Conservation (phyloP, 2,329 filamentous ascomycete species). For the Rutstroemia sydowiana region DNA sequence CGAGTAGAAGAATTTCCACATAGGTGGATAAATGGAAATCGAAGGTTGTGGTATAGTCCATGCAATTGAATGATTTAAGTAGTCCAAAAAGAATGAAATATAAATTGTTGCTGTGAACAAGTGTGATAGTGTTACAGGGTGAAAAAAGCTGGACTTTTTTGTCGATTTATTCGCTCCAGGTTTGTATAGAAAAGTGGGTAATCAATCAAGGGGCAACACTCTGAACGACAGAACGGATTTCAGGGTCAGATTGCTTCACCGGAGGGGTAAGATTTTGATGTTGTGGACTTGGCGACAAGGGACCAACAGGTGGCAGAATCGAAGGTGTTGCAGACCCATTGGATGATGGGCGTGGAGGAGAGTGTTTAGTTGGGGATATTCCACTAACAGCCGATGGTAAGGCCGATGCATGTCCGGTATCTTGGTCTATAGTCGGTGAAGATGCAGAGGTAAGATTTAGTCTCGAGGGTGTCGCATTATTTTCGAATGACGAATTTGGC, state of each 20-base stretch:
- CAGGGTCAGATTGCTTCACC: constrained; percentile 39
- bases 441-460: constrained; percentile 4
- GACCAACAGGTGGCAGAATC: constrained; percentile 50
- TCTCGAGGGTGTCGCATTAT: constrained; percentile 5
- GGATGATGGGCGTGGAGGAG: constrained; percentile 24
- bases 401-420: constrained; percentile 20
- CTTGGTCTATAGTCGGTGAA: constrained; percentile 11
- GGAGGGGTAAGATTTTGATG: constrained; percentile 54
- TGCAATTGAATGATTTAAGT: too few relatives aligned
- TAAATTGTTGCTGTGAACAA: too few relatives aligned
- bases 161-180: too few relatives aligned
- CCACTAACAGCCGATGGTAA: constrained; percentile 33
- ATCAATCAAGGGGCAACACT: not conserved
- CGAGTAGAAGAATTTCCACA: not conserved
- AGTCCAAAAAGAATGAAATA: too few relatives aligned
- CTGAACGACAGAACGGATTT: not conserved
- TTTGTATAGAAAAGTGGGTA: not conserved
- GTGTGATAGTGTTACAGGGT: too few relatives aligned
- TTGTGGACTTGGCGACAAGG: constrained; percentile 50
- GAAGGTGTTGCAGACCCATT: constrained; percentile 30
- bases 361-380: constrained; percentile 40
- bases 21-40: not conserved
- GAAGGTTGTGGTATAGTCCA: not conserved
- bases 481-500: constrained; percentile 12
- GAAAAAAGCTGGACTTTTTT: too few relatives aligned